Percentiles rank a stretch among this genome's conserved stretches.
Conservation (phyloP, 495 filamentous ascomycete species). For the Aspergillus heteromorphus region DNA sequence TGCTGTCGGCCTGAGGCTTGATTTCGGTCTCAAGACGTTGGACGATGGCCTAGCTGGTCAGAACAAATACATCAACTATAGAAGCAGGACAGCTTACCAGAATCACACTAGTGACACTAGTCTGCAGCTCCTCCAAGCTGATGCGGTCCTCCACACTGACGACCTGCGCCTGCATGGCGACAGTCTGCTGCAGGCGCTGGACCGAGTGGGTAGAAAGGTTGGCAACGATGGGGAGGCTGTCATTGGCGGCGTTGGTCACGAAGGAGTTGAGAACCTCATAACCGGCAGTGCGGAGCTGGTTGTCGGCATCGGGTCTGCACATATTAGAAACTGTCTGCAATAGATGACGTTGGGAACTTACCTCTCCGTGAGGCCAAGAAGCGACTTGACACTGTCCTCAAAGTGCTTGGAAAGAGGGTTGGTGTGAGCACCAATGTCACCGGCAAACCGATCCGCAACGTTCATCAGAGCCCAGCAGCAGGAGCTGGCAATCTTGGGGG, state of each 20-base stretch:
- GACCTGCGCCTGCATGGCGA: conserved; percentile 87
- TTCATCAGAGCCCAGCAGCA: conserved; percentile 99
- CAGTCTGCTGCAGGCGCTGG: conserved; percentile 81
- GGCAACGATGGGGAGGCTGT: conserved; percentile 75
- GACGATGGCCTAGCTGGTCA: conserved; percentile 60
- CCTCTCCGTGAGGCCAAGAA: conserved; percentile 81
- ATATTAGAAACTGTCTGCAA: conserved; percentile 5
- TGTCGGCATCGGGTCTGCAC: conserved; percentile 66
- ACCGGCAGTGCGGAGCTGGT: conserved; percentile 92
- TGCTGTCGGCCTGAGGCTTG: conserved; percentile 81
- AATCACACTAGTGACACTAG: conserved; percentile 83
- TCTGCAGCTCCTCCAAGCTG: conserved; percentile 95
- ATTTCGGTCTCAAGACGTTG: conserved; percentile 90
- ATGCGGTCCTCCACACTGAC: conserved; percentile 95
- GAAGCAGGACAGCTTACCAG: conserved; percentile 39
- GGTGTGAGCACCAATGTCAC: conserved; percentile 66
- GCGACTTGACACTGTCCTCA: conserved; percentile 79
- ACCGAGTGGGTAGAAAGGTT: conserved; percentile 77
- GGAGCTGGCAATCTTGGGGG: conserved; percentile 92
- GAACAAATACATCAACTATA: not conserved
- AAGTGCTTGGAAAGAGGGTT: conserved; percentile 91
- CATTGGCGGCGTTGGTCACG: conserved; percentile 80
- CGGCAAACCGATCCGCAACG: conserved; percentile 88
- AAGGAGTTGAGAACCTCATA: conserved; percentile 96
- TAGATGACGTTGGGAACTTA: conserved; percentile 14